Evolutionary conservation across 768 basidiomycete genomes (phyloP).

Genomic region (Termitomyces sp.): DNA sequence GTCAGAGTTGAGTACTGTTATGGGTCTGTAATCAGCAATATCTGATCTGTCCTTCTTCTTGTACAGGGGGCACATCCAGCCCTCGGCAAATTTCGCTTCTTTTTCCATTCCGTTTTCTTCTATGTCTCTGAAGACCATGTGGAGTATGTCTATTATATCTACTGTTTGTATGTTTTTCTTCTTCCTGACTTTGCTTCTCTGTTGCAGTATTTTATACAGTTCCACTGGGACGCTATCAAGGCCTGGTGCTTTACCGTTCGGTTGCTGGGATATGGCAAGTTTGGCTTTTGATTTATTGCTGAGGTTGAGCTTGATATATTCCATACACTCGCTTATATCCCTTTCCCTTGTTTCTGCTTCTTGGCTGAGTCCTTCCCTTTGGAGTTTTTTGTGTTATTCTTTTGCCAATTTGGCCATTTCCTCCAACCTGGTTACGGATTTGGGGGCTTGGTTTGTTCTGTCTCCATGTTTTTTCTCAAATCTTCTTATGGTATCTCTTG

Average conservation of each 20-base stretch:
- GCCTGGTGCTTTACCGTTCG: background rate
- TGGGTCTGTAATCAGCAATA: background rate
- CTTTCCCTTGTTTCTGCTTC: too few relatives aligned
- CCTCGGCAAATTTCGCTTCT: too few relatives aligned
- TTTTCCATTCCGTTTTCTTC: too few relatives aligned
- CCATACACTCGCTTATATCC: too few relatives aligned
- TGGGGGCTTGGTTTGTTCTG: too few relatives aligned
- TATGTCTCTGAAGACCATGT: too few relatives aligned
- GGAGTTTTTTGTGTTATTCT: background rate
- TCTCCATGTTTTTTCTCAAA: too few relatives aligned
- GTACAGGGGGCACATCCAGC: too few relatives aligned
- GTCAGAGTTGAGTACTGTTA: background rate
- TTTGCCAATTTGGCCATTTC: background rate
- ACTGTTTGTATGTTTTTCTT: too few relatives aligned
- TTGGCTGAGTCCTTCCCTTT: background rate
- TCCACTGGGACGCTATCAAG: background rate
- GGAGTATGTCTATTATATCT: too few relatives aligned
- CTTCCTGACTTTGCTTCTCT: background rate
- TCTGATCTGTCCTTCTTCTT: background rate
- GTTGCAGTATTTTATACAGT: background rate
- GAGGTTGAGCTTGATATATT: too few relatives aligned
- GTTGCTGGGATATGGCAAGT: background rate
- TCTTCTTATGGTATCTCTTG: background rate
- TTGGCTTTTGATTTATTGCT: background rate
- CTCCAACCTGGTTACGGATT: too few relatives aligned